Evolutionary conservation across 164 flowering plant species (phyloP), one percentile per base, ranked within the genome.

Genomic region (Saururus chinensis): DNA sequence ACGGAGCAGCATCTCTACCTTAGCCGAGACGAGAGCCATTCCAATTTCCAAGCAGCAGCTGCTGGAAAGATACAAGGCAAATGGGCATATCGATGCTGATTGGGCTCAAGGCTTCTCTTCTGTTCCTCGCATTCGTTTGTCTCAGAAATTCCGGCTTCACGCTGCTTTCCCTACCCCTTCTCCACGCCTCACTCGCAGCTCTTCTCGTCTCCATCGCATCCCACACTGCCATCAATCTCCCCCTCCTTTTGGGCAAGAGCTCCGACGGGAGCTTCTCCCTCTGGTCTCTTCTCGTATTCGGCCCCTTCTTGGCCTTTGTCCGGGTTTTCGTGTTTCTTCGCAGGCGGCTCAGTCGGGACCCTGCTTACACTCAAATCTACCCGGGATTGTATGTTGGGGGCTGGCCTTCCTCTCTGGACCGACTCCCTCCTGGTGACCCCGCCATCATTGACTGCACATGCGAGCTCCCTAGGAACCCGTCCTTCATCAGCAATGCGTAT

Each of bases 361-460:
- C 77, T 9, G 82, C 91, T 20, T 89, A 81, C 53, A 81, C 23
- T 70, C 85, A 92, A 71, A 59, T 89, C 53, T 65, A 56, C 57
- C 89, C 86, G 48, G 98, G 95, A 22, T 55, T 92, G 14, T 92
- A 76, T 73, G 95, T 92, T 61, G 98, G 98, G 9, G 96, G 96
- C 19, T 89, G 96, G 96, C 96, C 95, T 70, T 78, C 52, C 66
- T 71, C 87, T 0, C 64, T 69, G 14, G 74, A 75, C 35, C 76
- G 62, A 19, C 19, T 83, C 76, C 96, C 98, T 1, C 95, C 96
- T 8, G 85, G 84, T 30, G 77, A 80, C 17, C 92, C 91, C 30
- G 98, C 96, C 17, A 66, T 89, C 42, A 60, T 92, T 21, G 98
- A 89, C 65, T 92, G 98, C 64, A 92, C 98, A 42, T 81, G 88